Conservation (phyloP, 306 rosid genomes). For the Hippophae gyantsensis region DNA sequence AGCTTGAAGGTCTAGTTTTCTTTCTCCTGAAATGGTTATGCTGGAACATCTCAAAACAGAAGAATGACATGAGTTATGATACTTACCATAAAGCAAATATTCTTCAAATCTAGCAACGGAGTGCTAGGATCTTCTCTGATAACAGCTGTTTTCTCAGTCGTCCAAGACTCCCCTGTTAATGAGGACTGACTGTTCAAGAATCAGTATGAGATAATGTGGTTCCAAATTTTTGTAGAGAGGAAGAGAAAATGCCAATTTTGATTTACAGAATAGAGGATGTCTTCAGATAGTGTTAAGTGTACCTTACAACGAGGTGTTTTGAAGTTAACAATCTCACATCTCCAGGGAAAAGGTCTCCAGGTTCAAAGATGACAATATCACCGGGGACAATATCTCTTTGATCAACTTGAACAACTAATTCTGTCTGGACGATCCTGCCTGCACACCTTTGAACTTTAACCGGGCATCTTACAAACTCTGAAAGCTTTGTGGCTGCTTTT, state of each 20-base stretch:
- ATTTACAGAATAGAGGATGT: slow-evolving; percentile 8
- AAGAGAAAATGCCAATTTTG: slow-evolving; percentile 8
- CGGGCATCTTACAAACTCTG: slow-evolving; percentile 58
- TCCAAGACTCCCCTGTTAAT: slow-evolving; percentile 71
- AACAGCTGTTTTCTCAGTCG: slow-evolving; percentile 58
- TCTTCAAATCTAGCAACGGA: slow-evolving; percentile 60
- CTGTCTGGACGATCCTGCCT: slow-evolving; percentile 69
- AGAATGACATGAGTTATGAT: slow-evolving; percentile 8
- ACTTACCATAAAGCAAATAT: slow-evolving; percentile 76
- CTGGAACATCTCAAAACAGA: background rate
- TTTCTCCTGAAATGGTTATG: no score
- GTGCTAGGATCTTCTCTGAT: slow-evolving; percentile 49
- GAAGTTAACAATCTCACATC: slow-evolving; percentile 68
- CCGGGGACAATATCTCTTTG: slow-evolving; percentile 82
- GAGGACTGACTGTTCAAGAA: slow-evolving; percentile 77
- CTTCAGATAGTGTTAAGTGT: slow-evolving; percentile 5
- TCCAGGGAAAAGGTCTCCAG: slow-evolving; percentile 86
- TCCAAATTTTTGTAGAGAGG: slow-evolving; percentile 10
- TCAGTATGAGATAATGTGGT: slow-evolving; percentile 19
- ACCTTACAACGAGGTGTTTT: slow-evolving; percentile 80
- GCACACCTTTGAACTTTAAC: slow-evolving; percentile 85
- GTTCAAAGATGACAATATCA: slow-evolving; percentile 77
- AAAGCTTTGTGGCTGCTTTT: slow-evolving; percentile 77
- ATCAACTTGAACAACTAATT: slow-evolving; percentile 66
- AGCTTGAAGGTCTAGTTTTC: no score